Conservation (phyloP, 169 alveolate genomes). For the Neospora caninum region DNA sequence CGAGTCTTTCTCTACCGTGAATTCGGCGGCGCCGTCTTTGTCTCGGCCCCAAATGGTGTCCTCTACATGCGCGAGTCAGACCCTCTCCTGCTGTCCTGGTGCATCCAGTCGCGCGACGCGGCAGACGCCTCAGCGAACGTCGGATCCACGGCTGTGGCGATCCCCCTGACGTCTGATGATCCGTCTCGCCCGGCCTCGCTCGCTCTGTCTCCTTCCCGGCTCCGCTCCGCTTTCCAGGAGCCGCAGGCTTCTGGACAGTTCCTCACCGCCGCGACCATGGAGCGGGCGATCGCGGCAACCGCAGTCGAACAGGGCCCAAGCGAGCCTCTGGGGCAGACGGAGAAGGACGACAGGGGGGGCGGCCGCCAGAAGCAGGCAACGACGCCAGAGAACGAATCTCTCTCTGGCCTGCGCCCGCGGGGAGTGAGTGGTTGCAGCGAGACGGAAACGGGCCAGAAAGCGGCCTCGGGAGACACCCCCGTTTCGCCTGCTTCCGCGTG, state of each 20-base stretch:
- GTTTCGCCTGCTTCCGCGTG: background rate
- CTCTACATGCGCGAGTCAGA: constrained; percentile 32
- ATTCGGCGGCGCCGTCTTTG: constrained; percentile 53
- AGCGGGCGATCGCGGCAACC: background rate
- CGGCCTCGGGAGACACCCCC: no score
- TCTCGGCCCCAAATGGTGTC: background rate
- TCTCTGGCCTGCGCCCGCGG: no score
- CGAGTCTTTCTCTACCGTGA: constrained; percentile 58
- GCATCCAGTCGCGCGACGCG: background rate
- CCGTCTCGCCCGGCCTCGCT: background rate
- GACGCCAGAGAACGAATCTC: no score
- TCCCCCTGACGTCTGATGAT: background rate
- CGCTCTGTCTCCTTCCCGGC: background rate
- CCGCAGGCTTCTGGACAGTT: background rate
- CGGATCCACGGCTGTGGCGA: background rate
- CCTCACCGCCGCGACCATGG: background rate
- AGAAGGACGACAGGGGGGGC: background rate
- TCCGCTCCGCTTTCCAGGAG: background rate
- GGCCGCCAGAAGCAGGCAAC: background rate
- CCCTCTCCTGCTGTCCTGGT: constrained; percentile 24
- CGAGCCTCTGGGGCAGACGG: background rate
- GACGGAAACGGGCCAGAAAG: no score
- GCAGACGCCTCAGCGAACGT: background rate
- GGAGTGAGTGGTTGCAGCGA: no score
- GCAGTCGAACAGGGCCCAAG: background rate